A percentile compares a stretch with the other conserved stretches of the same genome.
phyloP scores from a whole-genome alignment of 139 green algal species.

The Tetraselmis chui region DNA sequence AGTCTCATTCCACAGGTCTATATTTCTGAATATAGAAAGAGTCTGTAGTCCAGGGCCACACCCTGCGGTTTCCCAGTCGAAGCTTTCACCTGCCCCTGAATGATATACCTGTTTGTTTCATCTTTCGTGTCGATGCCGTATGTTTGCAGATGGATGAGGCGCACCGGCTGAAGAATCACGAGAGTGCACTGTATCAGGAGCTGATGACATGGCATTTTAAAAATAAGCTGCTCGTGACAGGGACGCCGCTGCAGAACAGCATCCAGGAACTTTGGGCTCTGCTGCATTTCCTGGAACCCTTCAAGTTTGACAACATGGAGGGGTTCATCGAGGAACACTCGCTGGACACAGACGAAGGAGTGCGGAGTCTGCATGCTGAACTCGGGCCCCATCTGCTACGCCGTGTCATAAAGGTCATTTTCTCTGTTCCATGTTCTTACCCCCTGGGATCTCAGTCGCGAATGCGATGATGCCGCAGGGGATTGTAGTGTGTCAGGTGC shows the following conservation, averaged over 20 bases:
- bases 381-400: conserved; percentile 81
- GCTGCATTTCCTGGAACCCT: conserved; percentile 81
- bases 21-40: no score
- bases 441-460: no score
- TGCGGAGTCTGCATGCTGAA: conserved; percentile 65
- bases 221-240: conserved; percentile 88
- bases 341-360: conserved; percentile 43
- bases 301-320: conserved; percentile 62
- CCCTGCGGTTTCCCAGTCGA: no score
- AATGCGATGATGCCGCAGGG: no score
- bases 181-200: conserved; percentile 77
- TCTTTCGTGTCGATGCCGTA: no score
- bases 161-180: conserved; percentile 82
- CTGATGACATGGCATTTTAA: conserved; percentile 54
- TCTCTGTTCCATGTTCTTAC: no score
- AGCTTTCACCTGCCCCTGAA: no score
- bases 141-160: conserved; percentile 27
- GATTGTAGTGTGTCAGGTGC: no score
- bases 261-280: conserved; percentile 82
- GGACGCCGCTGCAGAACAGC: conserved; percentile 75
- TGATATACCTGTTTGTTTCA: no score
- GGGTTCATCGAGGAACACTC: conserved; percentile 63
- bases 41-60: no score
- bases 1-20: no score
- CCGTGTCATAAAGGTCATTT: conserved; percentile 84